Conservation (phyloP, 164 flowering plant species). For the Nymphaea thermarum region DNA sequence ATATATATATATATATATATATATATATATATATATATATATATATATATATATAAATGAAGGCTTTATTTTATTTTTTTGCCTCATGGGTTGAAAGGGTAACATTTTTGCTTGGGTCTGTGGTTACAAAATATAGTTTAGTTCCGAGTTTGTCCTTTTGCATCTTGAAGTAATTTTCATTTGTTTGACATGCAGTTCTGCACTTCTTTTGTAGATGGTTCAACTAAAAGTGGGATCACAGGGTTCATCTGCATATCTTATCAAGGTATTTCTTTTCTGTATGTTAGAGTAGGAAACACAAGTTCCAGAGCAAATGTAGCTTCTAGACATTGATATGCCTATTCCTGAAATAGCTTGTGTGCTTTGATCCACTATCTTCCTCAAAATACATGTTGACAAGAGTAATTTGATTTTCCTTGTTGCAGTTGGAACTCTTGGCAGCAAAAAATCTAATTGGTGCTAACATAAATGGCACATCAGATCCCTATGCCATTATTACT, state of each 20-base stretch:
- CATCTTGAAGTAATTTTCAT: slow-evolving; percentile 34
- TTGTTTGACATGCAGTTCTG: slow-evolving; percentile 93
- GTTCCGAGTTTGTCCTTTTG: neutral
- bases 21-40: neutral
- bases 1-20: neutral
- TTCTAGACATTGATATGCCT: neutral
- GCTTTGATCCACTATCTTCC: neutral
- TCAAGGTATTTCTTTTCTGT: slow-evolving; percentile 50
- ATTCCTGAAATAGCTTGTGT: neutral
- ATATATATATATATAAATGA: no score
- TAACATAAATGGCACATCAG: slow-evolving; percentile 96
- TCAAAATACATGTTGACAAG: neutral
- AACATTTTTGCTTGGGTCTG: neutral
- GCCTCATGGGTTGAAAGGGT: neutral
- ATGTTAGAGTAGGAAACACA: neutral
- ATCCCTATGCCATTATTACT: slow-evolving; percentile 97
- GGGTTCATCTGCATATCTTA: slow-evolving; percentile 43
- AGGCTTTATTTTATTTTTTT: no score
- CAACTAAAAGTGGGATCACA: slow-evolving; percentile 56
- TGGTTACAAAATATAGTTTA: neutral
- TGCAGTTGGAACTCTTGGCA: slow-evolving; percentile 83
- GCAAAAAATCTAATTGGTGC: slow-evolving; percentile 97
- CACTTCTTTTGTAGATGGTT: slow-evolving; percentile 93
- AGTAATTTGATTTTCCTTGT: neutral
- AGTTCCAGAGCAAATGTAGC: neutral